phyloP scores from a whole-genome alignment of 2,329 filamentous ascomycete species.

The Trichoderma atroviride region DNA sequence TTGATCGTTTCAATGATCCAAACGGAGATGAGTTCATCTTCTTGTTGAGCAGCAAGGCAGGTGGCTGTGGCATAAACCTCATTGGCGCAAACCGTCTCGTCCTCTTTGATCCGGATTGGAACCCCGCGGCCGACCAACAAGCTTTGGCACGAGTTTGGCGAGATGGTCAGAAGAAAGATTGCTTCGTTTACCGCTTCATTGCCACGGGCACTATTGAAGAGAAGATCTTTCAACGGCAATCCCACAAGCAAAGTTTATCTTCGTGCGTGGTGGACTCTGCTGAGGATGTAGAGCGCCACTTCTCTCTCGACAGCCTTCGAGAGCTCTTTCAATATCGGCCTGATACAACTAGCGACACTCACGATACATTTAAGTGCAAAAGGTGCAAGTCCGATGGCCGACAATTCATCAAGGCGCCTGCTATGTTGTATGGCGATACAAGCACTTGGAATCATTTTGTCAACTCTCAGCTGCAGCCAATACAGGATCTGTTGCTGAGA shows the following conservation, averaged over 20 bases:
- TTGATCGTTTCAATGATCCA: slow-evolving; percentile 97
- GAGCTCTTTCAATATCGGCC: slow-evolving; percentile 93
- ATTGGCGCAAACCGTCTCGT: slow-evolving; percentile 94
- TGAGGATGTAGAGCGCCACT: slow-evolving; percentile 96
- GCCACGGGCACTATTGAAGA: slow-evolving; percentile 97
- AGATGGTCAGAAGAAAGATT: slow-evolving; percentile 98
- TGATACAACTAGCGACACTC: slow-evolving; percentile 86
- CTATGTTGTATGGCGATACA: slow-evolving; percentile 96
- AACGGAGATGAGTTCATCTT: slow-evolving; percentile 90
- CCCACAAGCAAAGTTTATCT: slow-evolving; percentile 95
- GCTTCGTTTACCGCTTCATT: slow-evolving; percentile 99
- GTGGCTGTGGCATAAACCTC: slow-evolving; percentile 93
- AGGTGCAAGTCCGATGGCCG: slow-evolving; percentile 84
- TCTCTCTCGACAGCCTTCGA: slow-evolving; percentile 84
- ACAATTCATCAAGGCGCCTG: slow-evolving; percentile 86
- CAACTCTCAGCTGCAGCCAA: slow-evolving; percentile 75
- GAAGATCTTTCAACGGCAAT: slow-evolving; percentile 98
- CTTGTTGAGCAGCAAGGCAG: slow-evolving; percentile 93
- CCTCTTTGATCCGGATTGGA: slow-evolving; percentile 97
- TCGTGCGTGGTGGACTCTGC: slow-evolving; percentile 95
- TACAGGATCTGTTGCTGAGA: slow-evolving; percentile 87
- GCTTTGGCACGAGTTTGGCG: slow-evolving; percentile 97
- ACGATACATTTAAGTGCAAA: slow-evolving; percentile 99
- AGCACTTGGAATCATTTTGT: slow-evolving; percentile 99
- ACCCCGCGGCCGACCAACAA: slow-evolving; percentile 95